Percentiles rank a stretch among this genome's conserved stretches.
Conservation (phyloP, 805 yeast genomes). For the Saccharomycopsis vini region DNA sequence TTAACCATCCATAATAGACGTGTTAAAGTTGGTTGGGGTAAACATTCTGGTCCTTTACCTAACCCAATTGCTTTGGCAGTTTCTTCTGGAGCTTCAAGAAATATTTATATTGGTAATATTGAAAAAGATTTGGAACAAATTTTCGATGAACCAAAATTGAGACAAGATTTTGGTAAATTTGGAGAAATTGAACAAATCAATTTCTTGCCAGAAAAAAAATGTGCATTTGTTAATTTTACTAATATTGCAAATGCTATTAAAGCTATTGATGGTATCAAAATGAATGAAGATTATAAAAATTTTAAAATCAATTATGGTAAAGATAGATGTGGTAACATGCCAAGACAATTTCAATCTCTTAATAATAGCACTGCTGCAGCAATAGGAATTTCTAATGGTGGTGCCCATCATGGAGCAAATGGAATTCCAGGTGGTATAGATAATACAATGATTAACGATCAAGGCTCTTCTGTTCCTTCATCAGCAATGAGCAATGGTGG, state of each 20-base stretch:
- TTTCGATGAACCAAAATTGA: conserved; percentile 50
- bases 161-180: conserved; percentile 66
- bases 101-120: conserved; percentile 79
- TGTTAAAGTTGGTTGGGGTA: conserved; percentile 96
- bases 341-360: conserved; percentile 48
- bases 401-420: too few relatives aligned
- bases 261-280: conserved; percentile 86
- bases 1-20: conserved; percentile 76
- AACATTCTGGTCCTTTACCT: conserved; percentile 86
- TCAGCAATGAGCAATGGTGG: too few relatives aligned
- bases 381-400: not conserved
- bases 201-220: conserved; percentile 69
- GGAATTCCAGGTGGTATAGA: too few relatives aligned
- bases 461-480: too few relatives aligned
- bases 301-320: conserved; percentile 87
- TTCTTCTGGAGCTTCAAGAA: conserved; percentile 88
- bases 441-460: too few relatives aligned
- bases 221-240: conserved; percentile 88
- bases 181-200: conserved; percentile 96
- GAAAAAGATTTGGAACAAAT: conserved; percentile 32
- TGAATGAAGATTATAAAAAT: conserved; percentile 55
- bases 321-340: conserved; percentile 91
- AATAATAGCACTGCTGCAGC: not conserved
- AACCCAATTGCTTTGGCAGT: conserved; percentile 84
- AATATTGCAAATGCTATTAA: conserved; percentile 85